phyloP scores from a whole-genome alignment of 768 basidiomycete species.

The Amanita rubescens region DNA sequence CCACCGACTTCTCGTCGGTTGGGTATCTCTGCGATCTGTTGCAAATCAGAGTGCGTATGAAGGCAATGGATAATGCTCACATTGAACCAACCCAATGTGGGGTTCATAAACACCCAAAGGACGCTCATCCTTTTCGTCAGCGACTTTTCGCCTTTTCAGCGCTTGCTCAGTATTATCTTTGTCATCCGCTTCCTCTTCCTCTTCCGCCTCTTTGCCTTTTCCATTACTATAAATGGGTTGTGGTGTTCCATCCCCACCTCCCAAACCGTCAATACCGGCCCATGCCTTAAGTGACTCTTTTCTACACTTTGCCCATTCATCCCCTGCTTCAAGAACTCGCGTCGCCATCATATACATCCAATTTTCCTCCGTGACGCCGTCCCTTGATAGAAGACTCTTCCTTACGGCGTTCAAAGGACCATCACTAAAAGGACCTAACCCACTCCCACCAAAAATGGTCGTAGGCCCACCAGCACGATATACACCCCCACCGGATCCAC shows the following conservation, averaged over 20 bases:
- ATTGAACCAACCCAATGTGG: slow-evolving; percentile 67
- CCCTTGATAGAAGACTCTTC: slow-evolving; percentile 70
- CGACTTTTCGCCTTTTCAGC: slow-evolving; percentile 24
- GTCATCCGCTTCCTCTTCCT: slow-evolving; percentile 21
- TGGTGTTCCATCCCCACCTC: slow-evolving; percentile 21
- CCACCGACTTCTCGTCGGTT: slow-evolving; percentile 61
- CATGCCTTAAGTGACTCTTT: slow-evolving; percentile 37
- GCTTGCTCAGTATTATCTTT: slow-evolving; percentile 22
- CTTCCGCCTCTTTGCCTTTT: slow-evolving; percentile 24
- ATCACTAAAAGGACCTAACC: slow-evolving; percentile 84
- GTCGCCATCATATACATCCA: slow-evolving; percentile 85
- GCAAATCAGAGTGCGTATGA: background rate
- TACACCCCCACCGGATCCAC: slow-evolving; percentile 56
- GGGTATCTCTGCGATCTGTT: slow-evolving; percentile 70
- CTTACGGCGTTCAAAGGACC: slow-evolving; percentile 80
- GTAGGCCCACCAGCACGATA: slow-evolving; percentile 92
- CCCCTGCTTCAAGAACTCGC: slow-evolving; percentile 54
- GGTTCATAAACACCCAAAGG: slow-evolving; percentile 78
- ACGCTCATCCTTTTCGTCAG: slow-evolving; percentile 21
- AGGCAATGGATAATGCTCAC: slow-evolving; percentile 32
- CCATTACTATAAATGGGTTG: slow-evolving; percentile 11
- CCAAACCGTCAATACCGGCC: slow-evolving; percentile 38
- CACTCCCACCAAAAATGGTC: slow-evolving; percentile 80
- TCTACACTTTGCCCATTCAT: slow-evolving; percentile 56
- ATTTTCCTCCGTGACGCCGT: slow-evolving; percentile 80